Evolutionary conservation across 2,329 filamentous ascomycete genomes (phyloP).

Genomic region (Colletotrichum sp.): DNA sequence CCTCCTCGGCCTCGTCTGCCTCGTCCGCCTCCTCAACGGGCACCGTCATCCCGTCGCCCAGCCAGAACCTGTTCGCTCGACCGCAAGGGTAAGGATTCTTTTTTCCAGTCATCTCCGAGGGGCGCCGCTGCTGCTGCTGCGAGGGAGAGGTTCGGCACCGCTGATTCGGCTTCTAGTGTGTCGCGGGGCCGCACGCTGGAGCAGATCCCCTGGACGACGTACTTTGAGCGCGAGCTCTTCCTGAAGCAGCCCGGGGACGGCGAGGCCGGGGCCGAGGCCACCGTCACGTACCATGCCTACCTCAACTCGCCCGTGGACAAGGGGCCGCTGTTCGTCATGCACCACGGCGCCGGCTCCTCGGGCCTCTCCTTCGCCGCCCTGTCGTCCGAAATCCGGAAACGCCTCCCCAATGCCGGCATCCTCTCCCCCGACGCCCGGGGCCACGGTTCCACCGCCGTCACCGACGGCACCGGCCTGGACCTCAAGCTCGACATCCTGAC

Average conservation of each 20-base stretch:
- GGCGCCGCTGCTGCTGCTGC: neutral
- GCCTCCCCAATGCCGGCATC: slow-evolving; percentile 80
- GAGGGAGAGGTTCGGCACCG: neutral
- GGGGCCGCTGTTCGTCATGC: slow-evolving; percentile 87
- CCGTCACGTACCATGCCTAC: slow-evolving; percentile 81
- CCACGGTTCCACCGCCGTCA: slow-evolving; percentile 75
- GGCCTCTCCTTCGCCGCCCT: slow-evolving; percentile 86
- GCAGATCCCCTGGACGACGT: slow-evolving; percentile 83
- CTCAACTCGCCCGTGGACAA: slow-evolving; percentile 78
- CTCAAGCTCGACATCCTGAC: slow-evolving; percentile 76
- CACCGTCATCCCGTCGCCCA: slow-evolving; percentile 83
- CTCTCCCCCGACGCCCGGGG: slow-evolving; percentile 86
- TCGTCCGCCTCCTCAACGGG: slow-evolving; percentile 87
- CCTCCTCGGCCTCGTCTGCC: slow-evolving; percentile 69
- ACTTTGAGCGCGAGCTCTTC: slow-evolving; percentile 87
- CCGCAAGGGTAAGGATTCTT: slow-evolving; percentile 63
- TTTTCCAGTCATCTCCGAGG: neutral
- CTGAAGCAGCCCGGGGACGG: slow-evolving; percentile 50
- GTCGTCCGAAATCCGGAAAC: slow-evolving; percentile 76
- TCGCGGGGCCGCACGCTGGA: slow-evolving; percentile 60
- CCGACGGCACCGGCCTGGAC: slow-evolving; percentile 53
- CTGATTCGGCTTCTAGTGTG: slow-evolving; percentile 10
- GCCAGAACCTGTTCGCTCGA: slow-evolving; percentile 74
- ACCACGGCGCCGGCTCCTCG: slow-evolving; percentile 94
- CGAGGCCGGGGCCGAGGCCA: slow-evolving; percentile 21